These are phyloP conservation scores for Raddia distichophylla DNA, from an alignment of 176 grass and related monocot genomes.

Conservation along the genomic window DNA sequence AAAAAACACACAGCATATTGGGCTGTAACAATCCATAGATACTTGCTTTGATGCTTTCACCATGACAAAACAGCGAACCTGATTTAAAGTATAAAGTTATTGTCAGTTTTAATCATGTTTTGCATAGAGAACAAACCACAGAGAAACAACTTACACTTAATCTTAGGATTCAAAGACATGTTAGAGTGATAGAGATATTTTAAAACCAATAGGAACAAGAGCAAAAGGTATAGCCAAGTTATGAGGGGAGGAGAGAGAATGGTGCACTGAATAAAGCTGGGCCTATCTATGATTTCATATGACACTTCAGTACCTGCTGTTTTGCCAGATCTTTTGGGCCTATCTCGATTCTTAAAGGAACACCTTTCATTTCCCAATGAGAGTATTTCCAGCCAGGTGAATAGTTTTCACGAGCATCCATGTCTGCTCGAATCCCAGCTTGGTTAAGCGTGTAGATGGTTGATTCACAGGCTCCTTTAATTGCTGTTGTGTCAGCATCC, in stretches of 20 bases:
- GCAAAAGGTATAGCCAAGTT: not conserved
- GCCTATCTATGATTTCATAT: not conserved
- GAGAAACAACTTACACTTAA: not conserved
- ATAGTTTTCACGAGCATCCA: constrained; percentile 85
- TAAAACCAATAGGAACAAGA: constrained; percentile 6
- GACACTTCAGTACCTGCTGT: constrained; percentile 64
- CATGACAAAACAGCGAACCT: not conserved
- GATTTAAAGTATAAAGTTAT: constrained; percentile 1
- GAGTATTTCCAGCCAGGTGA: constrained; percentile 99
- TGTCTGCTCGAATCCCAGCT: constrained; percentile 65
- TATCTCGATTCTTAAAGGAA: constrained; percentile 96
- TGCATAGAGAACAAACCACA: not conserved
- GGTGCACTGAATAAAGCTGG: not conserved
- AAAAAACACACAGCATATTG: not conserved
- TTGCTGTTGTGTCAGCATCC: constrained; percentile 84
- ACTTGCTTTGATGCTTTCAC: constrained; percentile 37
- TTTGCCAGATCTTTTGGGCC: constrained; percentile 95
- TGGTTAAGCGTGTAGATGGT: constrained; percentile 57
- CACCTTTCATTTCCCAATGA: constrained; percentile 98
- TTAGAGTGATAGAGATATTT: not conserved
- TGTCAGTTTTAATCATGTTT: not conserved
- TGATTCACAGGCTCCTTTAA: constrained; percentile 72
- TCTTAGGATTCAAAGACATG: constrained; percentile 15
- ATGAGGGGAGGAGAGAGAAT: not conserved
- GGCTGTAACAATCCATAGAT: not conserved